These are phyloP conservation scores for Leccinum broughii DNA, from an alignment of 768 basidiomycete species.

Conservation along the genomic window DNA sequence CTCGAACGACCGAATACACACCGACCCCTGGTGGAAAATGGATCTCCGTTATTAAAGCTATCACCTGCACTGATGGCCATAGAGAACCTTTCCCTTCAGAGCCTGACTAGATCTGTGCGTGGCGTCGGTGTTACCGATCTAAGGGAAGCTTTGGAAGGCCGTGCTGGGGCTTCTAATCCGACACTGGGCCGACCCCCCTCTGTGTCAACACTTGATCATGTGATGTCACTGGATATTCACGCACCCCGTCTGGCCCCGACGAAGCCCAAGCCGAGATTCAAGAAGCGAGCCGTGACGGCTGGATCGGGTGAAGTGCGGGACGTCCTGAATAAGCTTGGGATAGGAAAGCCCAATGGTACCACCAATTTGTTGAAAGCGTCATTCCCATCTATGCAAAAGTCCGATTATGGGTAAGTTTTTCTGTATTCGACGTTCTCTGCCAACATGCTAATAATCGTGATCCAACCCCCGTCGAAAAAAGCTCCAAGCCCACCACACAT, in stretches of 20 bases:
- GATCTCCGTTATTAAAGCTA: conserved; percentile 75
- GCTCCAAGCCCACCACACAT: conserved; percentile 15
- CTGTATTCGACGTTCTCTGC: background rate
- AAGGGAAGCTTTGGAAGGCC: conserved; percentile 85
- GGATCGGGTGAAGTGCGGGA: conserved; percentile 76
- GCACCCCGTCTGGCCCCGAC: conserved; percentile 44
- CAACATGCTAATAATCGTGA: conserved; percentile 6
- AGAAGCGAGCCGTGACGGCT: conserved; percentile 49
- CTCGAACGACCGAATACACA: conserved; percentile 53
- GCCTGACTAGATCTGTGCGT: conserved; percentile 73
- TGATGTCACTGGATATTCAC: conserved; percentile 47
- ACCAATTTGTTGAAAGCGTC: conserved; percentile 69
- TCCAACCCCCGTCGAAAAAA: conserved; percentile 7
- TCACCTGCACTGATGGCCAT: conserved; percentile 89
- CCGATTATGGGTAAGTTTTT: conserved; percentile 40
- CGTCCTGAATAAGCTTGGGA: conserved; percentile 79
- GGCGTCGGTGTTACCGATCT: conserved; percentile 87
- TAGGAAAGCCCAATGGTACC: conserved; percentile 65
- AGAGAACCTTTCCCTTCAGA: conserved; percentile 86
- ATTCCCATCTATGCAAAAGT: conserved; percentile 56
- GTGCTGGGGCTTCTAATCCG: conserved; percentile 79
- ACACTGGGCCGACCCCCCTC: conserved; percentile 68
- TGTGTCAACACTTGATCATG: conserved; percentile 74
- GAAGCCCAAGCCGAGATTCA: conserved; percentile 56
- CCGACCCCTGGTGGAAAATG: conserved; percentile 66